phyloP scores from a whole-genome alignment of 2,329 filamentous ascomycete genomes.

The Fonsecaea nubica region DNA sequence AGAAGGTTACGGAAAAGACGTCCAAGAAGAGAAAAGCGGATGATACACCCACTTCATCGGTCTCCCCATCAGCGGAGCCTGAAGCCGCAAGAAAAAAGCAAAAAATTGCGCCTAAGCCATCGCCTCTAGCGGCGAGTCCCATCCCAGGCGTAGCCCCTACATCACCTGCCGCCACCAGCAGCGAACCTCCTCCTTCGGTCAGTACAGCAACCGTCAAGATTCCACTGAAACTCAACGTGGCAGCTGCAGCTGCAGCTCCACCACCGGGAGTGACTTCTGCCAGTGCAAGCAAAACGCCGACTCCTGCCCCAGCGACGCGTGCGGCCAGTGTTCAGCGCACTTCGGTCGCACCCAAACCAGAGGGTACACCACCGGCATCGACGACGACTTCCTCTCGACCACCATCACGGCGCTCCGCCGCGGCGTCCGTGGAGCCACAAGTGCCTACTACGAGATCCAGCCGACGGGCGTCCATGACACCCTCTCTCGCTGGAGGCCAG shows the following conservation, averaged over 20 bases:
- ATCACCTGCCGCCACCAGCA: constrained; percentile 43
- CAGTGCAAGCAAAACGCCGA: constrained; percentile 28
- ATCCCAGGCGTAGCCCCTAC: constrained; percentile 55
- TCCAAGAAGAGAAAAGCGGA: constrained; percentile 64
- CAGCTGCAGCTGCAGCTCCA: constrained; percentile 22
- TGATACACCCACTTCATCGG: constrained; percentile 47
- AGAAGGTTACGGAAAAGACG: constrained; percentile 42
- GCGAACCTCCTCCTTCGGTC: constrained; percentile 30
- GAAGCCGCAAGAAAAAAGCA: constrained; percentile 47
- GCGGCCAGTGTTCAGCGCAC: constrained; percentile 34
- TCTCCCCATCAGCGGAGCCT: constrained; percentile 39
- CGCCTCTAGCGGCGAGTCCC: constrained; percentile 42
- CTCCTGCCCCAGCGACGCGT: constrained; percentile 32
- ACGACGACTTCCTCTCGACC: constrained; percentile 40
- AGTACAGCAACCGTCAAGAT: constrained; percentile 40
- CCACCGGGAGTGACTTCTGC: constrained; percentile 1
- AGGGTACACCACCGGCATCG: constrained; percentile 39
- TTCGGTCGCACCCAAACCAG: constrained; percentile 38
- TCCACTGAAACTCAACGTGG: constrained; percentile 39
- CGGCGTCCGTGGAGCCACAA: constrained; percentile 36
- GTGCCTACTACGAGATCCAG: constrained; percentile 23
- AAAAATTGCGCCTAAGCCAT: constrained; percentile 45
- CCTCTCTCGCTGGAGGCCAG: constrained; percentile 37
- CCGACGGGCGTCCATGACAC: constrained; percentile 34
- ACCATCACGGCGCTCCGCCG: constrained; percentile 39